phyloP scores from a whole-genome alignment of 768 basidiomycete genomes.

The Tricholoma flavovirens region DNA sequence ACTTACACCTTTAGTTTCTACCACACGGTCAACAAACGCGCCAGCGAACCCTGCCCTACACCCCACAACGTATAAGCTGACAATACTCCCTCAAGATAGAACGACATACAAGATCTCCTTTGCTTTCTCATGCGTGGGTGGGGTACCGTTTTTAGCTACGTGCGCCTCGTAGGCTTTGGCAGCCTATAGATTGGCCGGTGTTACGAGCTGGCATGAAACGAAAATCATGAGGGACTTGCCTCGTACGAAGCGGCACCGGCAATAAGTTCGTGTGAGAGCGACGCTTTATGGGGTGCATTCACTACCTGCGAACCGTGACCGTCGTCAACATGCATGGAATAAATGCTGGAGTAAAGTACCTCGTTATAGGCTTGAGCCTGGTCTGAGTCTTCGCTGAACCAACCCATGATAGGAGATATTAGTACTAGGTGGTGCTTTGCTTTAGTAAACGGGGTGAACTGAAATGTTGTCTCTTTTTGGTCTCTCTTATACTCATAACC shows the following conservation, averaged over 20 bases:
- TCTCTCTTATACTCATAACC: background rate
- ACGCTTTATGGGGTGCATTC: constrained; percentile 50
- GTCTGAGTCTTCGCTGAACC: constrained; percentile 35
- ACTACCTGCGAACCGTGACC: constrained; percentile 27
- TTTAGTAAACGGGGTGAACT: no score
- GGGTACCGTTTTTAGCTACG: constrained; percentile 40
- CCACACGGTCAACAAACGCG: constrained; percentile 44
- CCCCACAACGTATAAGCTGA: background rate
- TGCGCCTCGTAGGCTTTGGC: constrained; percentile 61
- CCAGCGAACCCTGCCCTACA: constrained; percentile 47
- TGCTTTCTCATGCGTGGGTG: constrained; percentile 43
- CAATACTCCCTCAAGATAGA: background rate
- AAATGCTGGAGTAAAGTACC: constrained; percentile 17
- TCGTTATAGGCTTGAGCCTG: constrained; percentile 36
- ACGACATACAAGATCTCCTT: constrained; percentile 46
- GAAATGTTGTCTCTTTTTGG: background rate
- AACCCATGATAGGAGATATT: constrained; percentile 31
- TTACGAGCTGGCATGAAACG: background rate
- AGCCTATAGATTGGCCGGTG: constrained; percentile 35
- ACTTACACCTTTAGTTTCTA: constrained; percentile 52
- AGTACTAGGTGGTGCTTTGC: background rate
- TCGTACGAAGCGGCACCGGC: constrained; percentile 64
- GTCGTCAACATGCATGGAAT: background rate
- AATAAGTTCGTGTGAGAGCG: constrained; percentile 60
- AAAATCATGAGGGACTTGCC: constrained; percentile 24